These are phyloP conservation scores for Trichoderma gamsii DNA, from an alignment of 495 filamentous ascomycete genomes.

Conservation along the genomic window DNA sequence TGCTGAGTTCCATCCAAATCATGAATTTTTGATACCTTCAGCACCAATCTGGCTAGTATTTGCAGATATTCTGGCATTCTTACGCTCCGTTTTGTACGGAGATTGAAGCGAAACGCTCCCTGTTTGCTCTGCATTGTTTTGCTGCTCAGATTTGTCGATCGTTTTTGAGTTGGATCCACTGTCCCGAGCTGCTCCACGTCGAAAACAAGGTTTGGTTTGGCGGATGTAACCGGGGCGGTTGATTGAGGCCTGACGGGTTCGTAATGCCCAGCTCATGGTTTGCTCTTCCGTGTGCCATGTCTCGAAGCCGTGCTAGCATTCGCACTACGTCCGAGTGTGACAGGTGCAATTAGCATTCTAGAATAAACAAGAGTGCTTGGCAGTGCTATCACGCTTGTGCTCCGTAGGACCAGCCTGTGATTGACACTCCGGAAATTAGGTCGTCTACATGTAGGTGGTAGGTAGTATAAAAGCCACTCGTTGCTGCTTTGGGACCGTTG, in stretches of 20 bases:
- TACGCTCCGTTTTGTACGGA: neutral
- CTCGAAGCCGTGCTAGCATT: neutral
- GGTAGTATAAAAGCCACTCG: no score
- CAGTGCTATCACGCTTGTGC: no score
- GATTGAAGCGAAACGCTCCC: neutral
- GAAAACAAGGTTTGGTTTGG: slow-evolving; percentile 1
- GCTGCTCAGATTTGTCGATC: neutral
- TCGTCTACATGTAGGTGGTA: no score
- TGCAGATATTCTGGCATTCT: neutral
- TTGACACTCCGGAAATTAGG: no score
- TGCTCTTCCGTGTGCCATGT: neutral
- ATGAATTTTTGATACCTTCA: no score
- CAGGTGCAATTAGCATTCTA: no score
- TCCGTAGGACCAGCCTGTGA: no score
- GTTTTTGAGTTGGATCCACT: neutral
- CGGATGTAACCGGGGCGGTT: slow-evolving; percentile 2
- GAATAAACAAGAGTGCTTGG: no score
- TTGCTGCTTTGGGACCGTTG: neutral
- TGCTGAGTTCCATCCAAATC: no score
- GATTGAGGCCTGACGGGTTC: neutral
- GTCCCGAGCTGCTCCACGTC: neutral
- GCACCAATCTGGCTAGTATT: neutral
- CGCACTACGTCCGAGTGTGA: neutral
- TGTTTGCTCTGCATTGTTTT: neutral
- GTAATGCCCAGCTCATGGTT: neutral